A percentile compares a stretch with the other conserved stretches of the same genome.
phyloP scores from a whole-genome alignment of 2,329 filamentous ascomycete species.

The Xylariaceae sp. region DNA sequence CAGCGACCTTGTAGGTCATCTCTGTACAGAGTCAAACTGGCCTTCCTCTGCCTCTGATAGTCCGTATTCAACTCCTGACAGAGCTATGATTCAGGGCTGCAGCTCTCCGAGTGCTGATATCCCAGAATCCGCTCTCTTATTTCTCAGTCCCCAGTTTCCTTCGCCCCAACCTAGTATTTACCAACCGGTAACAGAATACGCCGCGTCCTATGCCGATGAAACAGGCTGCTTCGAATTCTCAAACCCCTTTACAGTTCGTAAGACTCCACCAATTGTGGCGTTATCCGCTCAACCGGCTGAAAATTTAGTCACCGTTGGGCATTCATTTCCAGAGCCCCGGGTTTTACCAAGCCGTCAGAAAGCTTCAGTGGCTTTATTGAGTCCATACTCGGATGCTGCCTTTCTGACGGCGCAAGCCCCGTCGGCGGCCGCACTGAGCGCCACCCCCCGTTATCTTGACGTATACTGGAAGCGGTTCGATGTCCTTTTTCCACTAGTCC shows the following conservation, averaged over 20 bases:
- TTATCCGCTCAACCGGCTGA: conserved; percentile 45
- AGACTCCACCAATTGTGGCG: conserved; percentile 43
- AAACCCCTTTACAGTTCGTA: conserved; percentile 45
- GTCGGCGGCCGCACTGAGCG: conserved; percentile 37
- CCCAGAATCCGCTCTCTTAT: conserved; percentile 25
- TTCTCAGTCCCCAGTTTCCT: conserved; percentile 26
- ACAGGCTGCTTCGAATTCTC: conserved; percentile 33
- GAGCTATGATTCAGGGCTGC: conserved; percentile 18
- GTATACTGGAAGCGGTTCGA: conserved; percentile 53
- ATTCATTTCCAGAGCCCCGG: conserved; percentile 37
- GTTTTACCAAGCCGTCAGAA: conserved; percentile 41
- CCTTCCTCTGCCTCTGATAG: conserved; percentile 46
- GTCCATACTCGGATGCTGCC: conserved; percentile 36
- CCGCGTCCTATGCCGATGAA: conserved; percentile 38
- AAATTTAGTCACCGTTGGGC: conserved; percentile 45
- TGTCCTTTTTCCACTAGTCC: conserved; percentile 47
- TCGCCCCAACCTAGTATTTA: conserved; percentile 34
- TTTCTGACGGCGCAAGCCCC: conserved; percentile 38
- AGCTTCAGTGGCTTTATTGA: conserved; percentile 35
- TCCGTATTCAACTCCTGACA: conserved; percentile 43
- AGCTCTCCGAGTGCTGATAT: conserved; percentile 26
- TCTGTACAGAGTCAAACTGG: conserved; percentile 39
- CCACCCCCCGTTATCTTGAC: conserved; percentile 48
- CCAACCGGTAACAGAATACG: conserved; percentile 34
- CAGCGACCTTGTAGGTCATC: conserved; percentile 31